Percentiles rank a stretch among this genome's conserved stretches.
phyloP scores from a whole-genome alignment of 305 asterid species.

The Fraxinus baroniana region DNA sequence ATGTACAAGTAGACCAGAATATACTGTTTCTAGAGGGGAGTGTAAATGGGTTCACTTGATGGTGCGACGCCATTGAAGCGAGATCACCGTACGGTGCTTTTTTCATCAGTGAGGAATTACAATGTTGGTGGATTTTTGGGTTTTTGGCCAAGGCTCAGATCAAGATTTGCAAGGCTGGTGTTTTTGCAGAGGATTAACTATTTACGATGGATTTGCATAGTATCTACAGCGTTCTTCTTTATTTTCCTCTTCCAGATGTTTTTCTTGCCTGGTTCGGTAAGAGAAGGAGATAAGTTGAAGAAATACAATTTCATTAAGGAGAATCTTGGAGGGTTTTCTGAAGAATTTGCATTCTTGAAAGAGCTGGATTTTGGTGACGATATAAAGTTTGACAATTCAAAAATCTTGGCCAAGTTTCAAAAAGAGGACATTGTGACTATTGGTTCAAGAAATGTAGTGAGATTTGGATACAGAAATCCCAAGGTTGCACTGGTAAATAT shows the following conservation, averaged over 20 bases:
- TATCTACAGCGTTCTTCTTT: conserved; percentile 66
- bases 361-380: conserved; percentile 87
- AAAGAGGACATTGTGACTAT: conserved; percentile 40
- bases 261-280: conserved; percentile 66
- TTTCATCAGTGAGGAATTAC: conserved; percentile 29
- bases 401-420: conserved; percentile 51
- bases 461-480: conserved; percentile 76
- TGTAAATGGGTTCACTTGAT: conserved; percentile 94
- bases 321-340: conserved; percentile 14
- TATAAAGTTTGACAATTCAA: conserved; percentile 63
- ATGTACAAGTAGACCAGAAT: conserved; percentile 25
- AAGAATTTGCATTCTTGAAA: conserved; percentile 52
- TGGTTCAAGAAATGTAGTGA: conserved; percentile 45
- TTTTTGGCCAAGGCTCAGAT: conserved; percentile 65
- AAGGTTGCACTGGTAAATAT: conserved; percentile 79
- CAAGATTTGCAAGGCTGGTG: conserved; percentile 78
- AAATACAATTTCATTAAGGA: conserved; percentile 11
- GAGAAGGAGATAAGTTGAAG: conserved; percentile 41
- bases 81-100: conserved; percentile 29
- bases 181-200: conserved; percentile 64
- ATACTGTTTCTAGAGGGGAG: conserved; percentile 49
- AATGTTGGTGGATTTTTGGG: conserved; percentile 5
- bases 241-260: conserved; percentile 70
- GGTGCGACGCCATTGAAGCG: conserved; percentile 32
- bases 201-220: conserved; percentile 65